Base-by-base conservation (phyloP, 345 rosid species). In the Citrus sp. region DNA sequence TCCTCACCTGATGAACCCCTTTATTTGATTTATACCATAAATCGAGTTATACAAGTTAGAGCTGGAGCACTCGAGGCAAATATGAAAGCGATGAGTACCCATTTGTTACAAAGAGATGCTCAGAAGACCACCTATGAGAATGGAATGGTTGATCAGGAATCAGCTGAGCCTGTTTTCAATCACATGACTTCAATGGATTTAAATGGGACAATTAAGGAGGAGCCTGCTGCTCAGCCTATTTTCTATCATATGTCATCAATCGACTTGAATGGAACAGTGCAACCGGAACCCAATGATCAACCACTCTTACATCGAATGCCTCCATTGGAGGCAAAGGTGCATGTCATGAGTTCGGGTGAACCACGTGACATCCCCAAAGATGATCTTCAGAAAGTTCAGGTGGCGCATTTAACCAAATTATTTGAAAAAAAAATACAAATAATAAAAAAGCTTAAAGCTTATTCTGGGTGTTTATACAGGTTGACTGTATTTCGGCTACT, bases 1-100 rank as follows among this genome's bases (percentile, higher is more conserved):
- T 88, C 99, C 72, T 70, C 84, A 49, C 98, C 97, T n/a, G 99
- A 97, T 85, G 99, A 97, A 79, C 99, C 99, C 3, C 98, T 97
- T 76, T 93, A 97, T 90, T 85, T 97, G 85, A 85, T 97, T 65
- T 94, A 94, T 78, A 63, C 95, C 32, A 93, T 97, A 83, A 97
- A 97, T 86, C 92, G 99, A 87, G 86, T 97, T 70, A 85, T 93
- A 77, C 99, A 94, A 87, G 95, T 94, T 67, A 90, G 99, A 78
- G 94, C 94, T 61, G 99, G 98, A 60, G 91, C 95, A 71, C 81
- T 94, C 40, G 98, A 97, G 89, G 95, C 98, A 80, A 94, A 93
- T 84, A 76, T 94, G 93, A 97, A 93, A 84, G 94, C 91, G 61
- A 82, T 90, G 75, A 86, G 86, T 80, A 85, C 85, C 12, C 83